Evolutionary conservation across 1,284 basidiomycete genomes (phyloP).

Genomic region (Sanghuangporus baumii): DNA sequence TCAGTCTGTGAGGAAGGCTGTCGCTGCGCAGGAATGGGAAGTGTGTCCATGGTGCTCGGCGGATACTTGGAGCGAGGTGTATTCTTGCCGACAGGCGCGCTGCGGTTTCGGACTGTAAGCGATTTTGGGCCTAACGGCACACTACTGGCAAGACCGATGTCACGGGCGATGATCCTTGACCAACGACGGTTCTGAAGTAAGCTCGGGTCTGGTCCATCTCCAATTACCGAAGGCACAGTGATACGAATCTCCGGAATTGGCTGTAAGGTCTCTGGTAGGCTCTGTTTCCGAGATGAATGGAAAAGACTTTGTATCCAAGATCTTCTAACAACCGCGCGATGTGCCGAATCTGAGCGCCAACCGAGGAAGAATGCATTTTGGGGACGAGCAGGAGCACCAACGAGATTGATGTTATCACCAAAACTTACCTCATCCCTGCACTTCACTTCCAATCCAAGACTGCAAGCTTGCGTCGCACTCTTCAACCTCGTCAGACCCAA

Average conservation of each 20-base stretch:
- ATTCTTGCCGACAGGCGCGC: background rate
- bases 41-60: background rate
- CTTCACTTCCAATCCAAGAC: background rate
- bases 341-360: background rate
- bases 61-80: background rate
- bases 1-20: background rate
- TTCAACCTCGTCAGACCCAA: background rate
- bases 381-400: background rate
- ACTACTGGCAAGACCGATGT: constrained; percentile 1
- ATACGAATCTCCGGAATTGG: constrained; percentile 1
- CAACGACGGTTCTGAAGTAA: background rate
- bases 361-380: background rate
- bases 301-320: background rate
- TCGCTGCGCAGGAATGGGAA: background rate
- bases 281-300: background rate
- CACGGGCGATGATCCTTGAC: background rate
- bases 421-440: background rate
- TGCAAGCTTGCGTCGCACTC: background rate
- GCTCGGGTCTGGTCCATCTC: background rate
- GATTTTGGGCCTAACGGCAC: background rate
- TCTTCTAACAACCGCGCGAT: background rate
- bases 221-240: background rate
- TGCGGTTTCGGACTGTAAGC: background rate
- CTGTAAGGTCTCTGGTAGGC: background rate
- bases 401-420: background rate